These are phyloP conservation scores for Sugiyamaella lignohabitans DNA, from an alignment of 805 yeast species.

Conservation along the genomic window DNA sequence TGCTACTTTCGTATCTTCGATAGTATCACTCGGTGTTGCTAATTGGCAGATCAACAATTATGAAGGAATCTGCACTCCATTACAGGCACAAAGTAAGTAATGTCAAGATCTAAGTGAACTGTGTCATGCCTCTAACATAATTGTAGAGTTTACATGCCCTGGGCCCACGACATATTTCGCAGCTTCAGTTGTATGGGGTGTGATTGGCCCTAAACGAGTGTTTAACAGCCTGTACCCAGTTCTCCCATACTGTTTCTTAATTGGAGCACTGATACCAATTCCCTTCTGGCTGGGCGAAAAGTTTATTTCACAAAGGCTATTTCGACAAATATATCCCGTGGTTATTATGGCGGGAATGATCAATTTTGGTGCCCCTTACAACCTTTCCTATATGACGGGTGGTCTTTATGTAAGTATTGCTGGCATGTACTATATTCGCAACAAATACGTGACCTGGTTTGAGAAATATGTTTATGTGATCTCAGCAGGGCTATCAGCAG, in stretches of 20 bases:
- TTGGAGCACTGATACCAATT: conserved; percentile 37
- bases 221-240: conserved; percentile 51
- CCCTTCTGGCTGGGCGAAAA: conserved; percentile 4
- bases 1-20: conserved; percentile 35
- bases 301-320: background rate
- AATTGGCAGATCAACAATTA: conserved; percentile 31
- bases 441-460: conserved; percentile 51
- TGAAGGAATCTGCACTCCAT: conserved; percentile 40
- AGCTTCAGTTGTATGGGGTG: conserved; percentile 52
- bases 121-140: conserved; percentile 4
- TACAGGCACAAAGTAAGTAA: conserved; percentile 21
- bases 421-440: conserved; percentile 44
- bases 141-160: conserved; percentile 40
- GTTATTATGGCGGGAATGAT: conserved; percentile 29
- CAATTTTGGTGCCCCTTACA: conserved; percentile 32
- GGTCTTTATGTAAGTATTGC: conserved; percentile 37
- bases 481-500: conserved; percentile 52
- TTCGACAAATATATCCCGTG: conserved; percentile 8
- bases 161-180: conserved; percentile 39
- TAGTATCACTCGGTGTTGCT: conserved; percentile 29
- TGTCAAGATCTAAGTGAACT: background rate
- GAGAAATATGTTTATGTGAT: conserved; percentile 44
- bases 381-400: conserved; percentile 37
- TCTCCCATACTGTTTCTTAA: conserved; percentile 56
- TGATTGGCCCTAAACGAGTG: conserved; percentile 51